Evolutionary conservation across 1,139 yeast genomes (phyloP).

Genomic region (Geotrichum fermentans): DNA sequence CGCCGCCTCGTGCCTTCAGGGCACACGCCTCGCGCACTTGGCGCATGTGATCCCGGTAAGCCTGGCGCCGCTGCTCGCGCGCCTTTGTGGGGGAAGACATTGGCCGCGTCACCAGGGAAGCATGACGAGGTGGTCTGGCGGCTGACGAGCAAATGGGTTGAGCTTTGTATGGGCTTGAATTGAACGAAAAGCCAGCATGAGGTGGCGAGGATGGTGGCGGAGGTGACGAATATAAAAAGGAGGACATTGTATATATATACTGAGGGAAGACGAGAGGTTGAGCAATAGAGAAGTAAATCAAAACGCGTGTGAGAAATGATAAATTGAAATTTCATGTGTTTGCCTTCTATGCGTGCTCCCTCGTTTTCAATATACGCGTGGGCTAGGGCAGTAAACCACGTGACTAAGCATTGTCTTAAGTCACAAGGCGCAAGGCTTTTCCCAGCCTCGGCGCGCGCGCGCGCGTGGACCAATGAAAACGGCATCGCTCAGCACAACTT

Average conservation of each 20-base stretch:
- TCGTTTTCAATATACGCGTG: background rate
- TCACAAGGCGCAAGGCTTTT: too few species aligned
- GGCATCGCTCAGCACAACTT: background rate
- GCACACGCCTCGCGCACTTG: slow-evolving; percentile 6
- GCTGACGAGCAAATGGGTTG: slow-evolving; percentile 4
- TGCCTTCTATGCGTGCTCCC: too few species aligned
- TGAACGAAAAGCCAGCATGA: background rate
- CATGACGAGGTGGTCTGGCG: background rate
- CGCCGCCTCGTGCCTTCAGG: slow-evolving; percentile 14
- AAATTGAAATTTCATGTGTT: background rate
- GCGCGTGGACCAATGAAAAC: background rate
- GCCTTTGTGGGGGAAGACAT: slow-evolving; percentile 13
- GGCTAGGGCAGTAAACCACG: background rate
- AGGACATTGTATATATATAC: background rate
- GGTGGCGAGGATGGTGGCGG: slow-evolving; percentile 12
- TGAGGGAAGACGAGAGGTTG: background rate
- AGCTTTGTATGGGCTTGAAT: slow-evolving; percentile 4
- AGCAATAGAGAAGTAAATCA: background rate
- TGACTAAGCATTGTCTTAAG: too few species aligned
- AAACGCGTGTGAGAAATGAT: background rate
- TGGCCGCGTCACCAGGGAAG: slow-evolving; percentile 8
- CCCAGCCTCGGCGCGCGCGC: too few species aligned
- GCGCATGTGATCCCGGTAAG: slow-evolving; percentile 11
- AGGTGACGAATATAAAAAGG: slow-evolving; percentile 7
- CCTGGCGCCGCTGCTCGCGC: slow-evolving; percentile 13